These are phyloP conservation scores for Tolypocladium album DNA, from an alignment of 2,329 filamentous ascomycete genomes.

Conservation along the genomic window DNA sequence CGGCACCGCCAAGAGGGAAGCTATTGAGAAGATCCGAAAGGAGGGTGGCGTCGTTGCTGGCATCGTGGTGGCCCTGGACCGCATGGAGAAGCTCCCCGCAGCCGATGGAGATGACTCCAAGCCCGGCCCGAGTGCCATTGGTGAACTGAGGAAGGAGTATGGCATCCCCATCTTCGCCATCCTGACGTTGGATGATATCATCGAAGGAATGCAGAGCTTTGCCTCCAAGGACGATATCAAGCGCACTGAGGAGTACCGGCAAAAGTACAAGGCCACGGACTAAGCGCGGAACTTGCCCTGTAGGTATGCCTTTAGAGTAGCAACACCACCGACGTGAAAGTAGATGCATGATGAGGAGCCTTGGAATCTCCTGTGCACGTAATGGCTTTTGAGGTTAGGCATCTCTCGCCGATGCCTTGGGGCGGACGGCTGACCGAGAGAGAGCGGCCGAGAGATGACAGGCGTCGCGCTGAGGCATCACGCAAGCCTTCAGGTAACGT, in stretches of 20 bases:
- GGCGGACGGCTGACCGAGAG: too few relatives aligned
- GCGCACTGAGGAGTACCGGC: constrained; percentile 64
- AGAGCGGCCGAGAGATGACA: constrained; percentile 25
- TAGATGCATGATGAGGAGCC: neutral
- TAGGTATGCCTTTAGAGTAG: neutral
- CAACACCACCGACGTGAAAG: neutral
- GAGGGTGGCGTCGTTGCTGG: constrained; percentile 80
- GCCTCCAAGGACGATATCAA: constrained; percentile 52
- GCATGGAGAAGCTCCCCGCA: constrained; percentile 69
- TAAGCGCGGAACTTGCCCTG: constrained; percentile 11
- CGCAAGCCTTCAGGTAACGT: neutral
- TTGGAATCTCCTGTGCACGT: neutral
- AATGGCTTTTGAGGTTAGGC: neutral
- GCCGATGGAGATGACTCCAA: constrained; percentile 55
- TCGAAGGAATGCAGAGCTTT: constrained; percentile 53
- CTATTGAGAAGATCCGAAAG: constrained; percentile 76
- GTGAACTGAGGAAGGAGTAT: constrained; percentile 73
- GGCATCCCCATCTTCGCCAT: constrained; percentile 77
- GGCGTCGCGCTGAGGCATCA: neutral
- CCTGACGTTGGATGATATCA: constrained; percentile 74
- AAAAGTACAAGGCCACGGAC: constrained; percentile 51
- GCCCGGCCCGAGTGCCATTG: constrained; percentile 70
- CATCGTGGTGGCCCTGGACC: constrained; percentile 80
- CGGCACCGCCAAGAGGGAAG: constrained; percentile 87
- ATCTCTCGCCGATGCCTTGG: neutral